Base-by-base conservation (phyloP, 2,329 filamentous ascomycete species). In the Chrysosporium queenslandicum region DNA sequence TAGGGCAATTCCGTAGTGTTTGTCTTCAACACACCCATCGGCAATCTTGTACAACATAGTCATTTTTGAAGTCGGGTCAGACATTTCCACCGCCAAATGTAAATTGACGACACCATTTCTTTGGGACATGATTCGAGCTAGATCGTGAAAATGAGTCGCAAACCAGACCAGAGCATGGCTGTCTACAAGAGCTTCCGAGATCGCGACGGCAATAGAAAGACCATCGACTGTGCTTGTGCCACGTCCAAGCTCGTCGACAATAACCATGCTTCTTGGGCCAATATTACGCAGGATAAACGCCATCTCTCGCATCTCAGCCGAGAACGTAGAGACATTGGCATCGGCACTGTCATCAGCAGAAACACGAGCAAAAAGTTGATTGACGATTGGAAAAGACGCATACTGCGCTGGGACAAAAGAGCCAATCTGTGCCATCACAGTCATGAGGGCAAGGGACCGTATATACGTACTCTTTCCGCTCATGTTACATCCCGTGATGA, bases 401-500 rank as follows among this genome's bases (percentile, higher is more conserved):
- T 87, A 92, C 27, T 83, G 75, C 0, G 89, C 91, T 0, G 92
- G 92, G 1, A 97, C 85, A 64, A 94, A 97, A 60, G 82, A 86
- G 2, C 90, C 91, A 48, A 96, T 82, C 62, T 98, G 92, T 0
- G 88, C 88, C 89, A 98, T 96, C 53, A 98, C 82, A 41, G 86
- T 81, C 63, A 94, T 80, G 29, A 98, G 72, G 0, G 91, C 87
- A 21, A 94, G 75, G 1, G 86, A 84, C 46, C 88, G 82, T 56
- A 97, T 95, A 63, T 96, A 97, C 0, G 90, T 98, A 58, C 86
- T 94, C 66, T 97, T 98, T 0, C 90, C 92, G 60, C 88, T 94
- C 92, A 98, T 98, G 61, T 98, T 98, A 66, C 87, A 94, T 2
- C 92, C 91, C 0, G 91, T 97, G 57, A 98, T 83, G 56, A 97